Evolutionary conservation across 192 early-diverging fungal species (phyloP).

Genomic region (Podila minutissima): DNA sequence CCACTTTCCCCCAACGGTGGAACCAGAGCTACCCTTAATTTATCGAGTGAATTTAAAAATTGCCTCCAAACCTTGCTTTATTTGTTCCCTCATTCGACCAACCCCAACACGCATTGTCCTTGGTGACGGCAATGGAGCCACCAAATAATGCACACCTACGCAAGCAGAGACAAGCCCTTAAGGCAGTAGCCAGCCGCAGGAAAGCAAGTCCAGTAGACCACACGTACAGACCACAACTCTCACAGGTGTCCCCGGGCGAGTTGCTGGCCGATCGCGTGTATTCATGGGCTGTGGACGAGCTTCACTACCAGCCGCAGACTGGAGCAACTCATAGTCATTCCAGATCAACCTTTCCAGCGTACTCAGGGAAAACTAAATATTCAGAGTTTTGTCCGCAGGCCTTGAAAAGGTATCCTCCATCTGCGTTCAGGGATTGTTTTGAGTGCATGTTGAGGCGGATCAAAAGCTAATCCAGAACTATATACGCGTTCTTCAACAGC

Average conservation of each 20-base stretch:
- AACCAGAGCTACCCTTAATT: no score
- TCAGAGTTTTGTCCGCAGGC: constrained; percentile 8
- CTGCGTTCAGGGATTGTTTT: no score
- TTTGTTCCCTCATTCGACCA: no score
- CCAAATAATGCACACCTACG: not conserved
- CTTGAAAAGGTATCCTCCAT: not conserved
- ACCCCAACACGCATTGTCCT: no score
- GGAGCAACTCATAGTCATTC: not conserved
- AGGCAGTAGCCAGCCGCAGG: not conserved
- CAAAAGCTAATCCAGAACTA: not conserved
- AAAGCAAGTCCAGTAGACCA: not conserved
- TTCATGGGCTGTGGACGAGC: constrained; percentile 23
- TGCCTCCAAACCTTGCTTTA: no score
- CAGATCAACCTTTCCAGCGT: not conserved
- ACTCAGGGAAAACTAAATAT: not conserved
- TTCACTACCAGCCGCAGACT: constrained; percentile 20
- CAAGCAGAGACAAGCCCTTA: not conserved
- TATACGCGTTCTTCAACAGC: not conserved
- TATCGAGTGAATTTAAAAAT: no score
- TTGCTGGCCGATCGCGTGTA: constrained; percentile 22
- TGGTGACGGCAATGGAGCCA: no score
- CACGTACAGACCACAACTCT: not conserved
- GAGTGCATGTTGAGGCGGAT: no score
- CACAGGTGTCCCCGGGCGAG: not conserved
- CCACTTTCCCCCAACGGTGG: not conserved